phyloP scores from a whole-genome alignment of 2,329 filamentous ascomycete species.

The Ascochyta lentis region DNA sequence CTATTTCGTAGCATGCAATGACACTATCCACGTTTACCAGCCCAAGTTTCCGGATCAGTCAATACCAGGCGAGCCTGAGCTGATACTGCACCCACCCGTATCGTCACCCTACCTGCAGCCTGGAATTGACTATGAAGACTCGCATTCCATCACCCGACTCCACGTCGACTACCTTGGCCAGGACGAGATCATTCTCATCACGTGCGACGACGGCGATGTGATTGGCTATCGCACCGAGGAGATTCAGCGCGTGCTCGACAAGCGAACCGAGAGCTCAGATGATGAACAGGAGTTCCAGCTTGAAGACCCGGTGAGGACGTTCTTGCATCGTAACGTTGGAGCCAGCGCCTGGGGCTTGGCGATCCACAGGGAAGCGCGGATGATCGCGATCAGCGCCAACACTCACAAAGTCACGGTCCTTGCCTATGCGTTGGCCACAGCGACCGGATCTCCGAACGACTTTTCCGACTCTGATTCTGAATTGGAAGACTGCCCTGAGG shows the following conservation, averaged over 20 bases:
- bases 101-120: conserved; percentile 35
- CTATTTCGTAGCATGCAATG: conserved; percentile 56
- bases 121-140: conserved; percentile 44
- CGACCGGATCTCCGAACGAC: neutral
- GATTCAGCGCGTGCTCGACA: conserved; percentile 35
- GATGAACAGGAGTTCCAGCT: conserved; percentile 29
- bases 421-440: conserved; percentile 60
- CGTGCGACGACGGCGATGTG: conserved; percentile 65
- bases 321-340: conserved; percentile 79
- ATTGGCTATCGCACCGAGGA: conserved; percentile 49
- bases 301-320: conserved; percentile 56
- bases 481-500: neutral
- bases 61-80: conserved; percentile 42
- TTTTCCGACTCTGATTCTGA: conserved; percentile 4
- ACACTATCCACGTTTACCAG: conserved; percentile 52
- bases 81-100: conserved; percentile 50
- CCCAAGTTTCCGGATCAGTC: conserved; percentile 53
- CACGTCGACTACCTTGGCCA: conserved; percentile 54
- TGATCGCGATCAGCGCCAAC: conserved; percentile 89
- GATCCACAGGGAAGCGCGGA: conserved; percentile 77
- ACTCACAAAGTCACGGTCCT: conserved; percentile 64
- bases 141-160: conserved; percentile 55
- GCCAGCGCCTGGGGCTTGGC: conserved; percentile 88
- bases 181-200: conserved; percentile 58
- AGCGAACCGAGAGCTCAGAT: neutral